Conservation (phyloP, 2,329 filamentous ascomycete genomes). For the Gyromitra esculenta region DNA sequence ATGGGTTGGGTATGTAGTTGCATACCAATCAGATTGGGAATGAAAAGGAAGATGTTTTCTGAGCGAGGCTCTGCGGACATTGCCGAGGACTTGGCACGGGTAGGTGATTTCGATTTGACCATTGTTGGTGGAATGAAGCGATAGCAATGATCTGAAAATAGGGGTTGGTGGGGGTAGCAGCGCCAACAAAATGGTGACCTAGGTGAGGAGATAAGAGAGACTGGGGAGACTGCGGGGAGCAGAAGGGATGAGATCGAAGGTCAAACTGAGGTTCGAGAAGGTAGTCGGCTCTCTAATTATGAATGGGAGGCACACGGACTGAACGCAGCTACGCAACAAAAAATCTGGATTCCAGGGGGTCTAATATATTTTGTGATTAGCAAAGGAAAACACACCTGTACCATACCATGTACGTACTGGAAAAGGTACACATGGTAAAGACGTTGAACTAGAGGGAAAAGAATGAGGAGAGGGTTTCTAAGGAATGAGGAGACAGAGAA, state of each 20-base stretch:
- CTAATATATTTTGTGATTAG: constrained; percentile 1
- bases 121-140: constrained; percentile 26
- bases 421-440: background rate
- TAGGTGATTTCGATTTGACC: constrained; percentile 43
- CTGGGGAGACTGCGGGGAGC: background rate
- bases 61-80: constrained; percentile 47
- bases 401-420: background rate
- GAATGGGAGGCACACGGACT: constrained; percentile 27
- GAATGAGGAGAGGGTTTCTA: background rate
- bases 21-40: constrained; percentile 82
- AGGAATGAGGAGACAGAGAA: background rate
- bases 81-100: constrained; percentile 40
- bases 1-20: constrained; percentile 29
- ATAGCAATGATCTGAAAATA: background rate
- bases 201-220: background rate
- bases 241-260: constrained; percentile 1
- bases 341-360: background rate
- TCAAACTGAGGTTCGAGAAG: background rate
- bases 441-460: too few relatives aligned
- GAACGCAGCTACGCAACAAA: constrained; percentile 7
- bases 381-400: background rate
- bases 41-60: constrained; percentile 85
- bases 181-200: background rate
- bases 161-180: constrained; percentile 3
- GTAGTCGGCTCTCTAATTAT: background rate